phyloP scores from a whole-genome alignment of 2,329 filamentous ascomycete species.

The Mariannaea sp. region DNA sequence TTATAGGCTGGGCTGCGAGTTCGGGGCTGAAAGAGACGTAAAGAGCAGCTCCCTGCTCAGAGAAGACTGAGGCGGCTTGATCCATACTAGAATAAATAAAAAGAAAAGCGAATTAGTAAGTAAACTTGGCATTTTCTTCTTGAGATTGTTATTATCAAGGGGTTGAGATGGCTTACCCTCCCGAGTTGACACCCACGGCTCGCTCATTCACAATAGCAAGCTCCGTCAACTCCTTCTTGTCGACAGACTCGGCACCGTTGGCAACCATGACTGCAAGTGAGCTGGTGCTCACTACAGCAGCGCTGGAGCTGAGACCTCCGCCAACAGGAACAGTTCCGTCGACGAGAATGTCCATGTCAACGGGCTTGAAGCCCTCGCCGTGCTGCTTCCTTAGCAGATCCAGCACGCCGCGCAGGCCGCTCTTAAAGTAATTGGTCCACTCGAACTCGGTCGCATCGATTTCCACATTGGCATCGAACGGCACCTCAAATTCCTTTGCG shows the following conservation, averaged over 20 bases:
- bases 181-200: slow-evolving; percentile 93
- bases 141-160: neutral
- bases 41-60: slow-evolving; percentile 80
- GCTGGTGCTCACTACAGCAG: slow-evolving; percentile 89
- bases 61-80: slow-evolving; percentile 94
- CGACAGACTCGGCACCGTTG: slow-evolving; percentile 76
- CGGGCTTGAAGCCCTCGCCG: slow-evolving; percentile 64
- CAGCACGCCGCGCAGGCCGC: slow-evolving; percentile 81
- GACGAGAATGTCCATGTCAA: slow-evolving; percentile 83
- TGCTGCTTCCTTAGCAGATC: slow-evolving; percentile 73
- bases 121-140: neutral
- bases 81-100: slow-evolving; percentile 74
- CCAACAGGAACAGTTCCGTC: slow-evolving; percentile 92
- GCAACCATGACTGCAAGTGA: slow-evolving; percentile 86
- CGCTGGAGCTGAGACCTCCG: slow-evolving; percentile 90
- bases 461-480: slow-evolving; percentile 64
- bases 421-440: slow-evolving; percentile 99
- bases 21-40: slow-evolving; percentile 87
- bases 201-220: slow-evolving; percentile 94
- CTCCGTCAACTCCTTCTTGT: slow-evolving; percentile 92
- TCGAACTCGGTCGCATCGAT: slow-evolving; percentile 87
- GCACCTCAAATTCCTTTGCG: slow-evolving; percentile 73
- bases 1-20: slow-evolving; percentile 76
- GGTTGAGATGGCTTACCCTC: slow-evolving; percentile 64
- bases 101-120: no score